Percentiles rank a stretch among this genome's conserved stretches.
These are phyloP conservation scores for Sideroxylon spinosum DNA, from an alignment of 179 eudicot genomes.

Conservation along the genomic window DNA sequence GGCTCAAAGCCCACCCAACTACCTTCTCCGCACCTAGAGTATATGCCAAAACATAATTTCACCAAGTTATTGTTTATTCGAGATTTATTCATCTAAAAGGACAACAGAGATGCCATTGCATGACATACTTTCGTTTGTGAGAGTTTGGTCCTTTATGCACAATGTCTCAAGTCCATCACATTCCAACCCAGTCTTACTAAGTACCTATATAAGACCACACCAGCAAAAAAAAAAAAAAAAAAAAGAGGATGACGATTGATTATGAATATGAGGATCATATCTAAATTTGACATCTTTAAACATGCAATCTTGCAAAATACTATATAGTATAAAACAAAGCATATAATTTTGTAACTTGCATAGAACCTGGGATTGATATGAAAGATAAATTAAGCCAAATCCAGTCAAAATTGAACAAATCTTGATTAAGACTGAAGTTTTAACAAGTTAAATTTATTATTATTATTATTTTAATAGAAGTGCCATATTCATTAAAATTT, in stretches of 20 bases:
- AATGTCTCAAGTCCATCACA: constrained; percentile 61
- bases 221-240: too few species aligned
- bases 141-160: constrained; percentile 56
- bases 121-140: constrained; percentile 60
- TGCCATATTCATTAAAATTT: too few species aligned
- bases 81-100: background rate
- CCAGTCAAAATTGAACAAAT: background rate
- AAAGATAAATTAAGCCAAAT: background rate
- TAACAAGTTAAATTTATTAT: background rate
- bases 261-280: background rate
- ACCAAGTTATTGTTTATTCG: background rate
- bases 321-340: background rate
- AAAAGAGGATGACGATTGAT: constrained; percentile 8
- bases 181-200: constrained; percentile 56
- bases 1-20: constrained; percentile 75
- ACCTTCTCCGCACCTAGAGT: constrained; percentile 72
- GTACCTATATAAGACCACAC: constrained; percentile 39
- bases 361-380: constrained; percentile 1
- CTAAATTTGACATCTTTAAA: constrained; percentile 2
- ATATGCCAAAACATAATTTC: constrained; percentile 13
- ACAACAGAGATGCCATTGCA: background rate
- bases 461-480: background rate
- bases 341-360: background rate
- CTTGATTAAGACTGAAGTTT: background rate
- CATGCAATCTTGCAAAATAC: constrained; percentile 11